A percentile compares a stretch with the other conserved stretches of the same genome.
Evolutionary conservation across 2,329 filamentous ascomycete genomes (phyloP).

Genomic region (Fusarium vanettenii): DNA sequence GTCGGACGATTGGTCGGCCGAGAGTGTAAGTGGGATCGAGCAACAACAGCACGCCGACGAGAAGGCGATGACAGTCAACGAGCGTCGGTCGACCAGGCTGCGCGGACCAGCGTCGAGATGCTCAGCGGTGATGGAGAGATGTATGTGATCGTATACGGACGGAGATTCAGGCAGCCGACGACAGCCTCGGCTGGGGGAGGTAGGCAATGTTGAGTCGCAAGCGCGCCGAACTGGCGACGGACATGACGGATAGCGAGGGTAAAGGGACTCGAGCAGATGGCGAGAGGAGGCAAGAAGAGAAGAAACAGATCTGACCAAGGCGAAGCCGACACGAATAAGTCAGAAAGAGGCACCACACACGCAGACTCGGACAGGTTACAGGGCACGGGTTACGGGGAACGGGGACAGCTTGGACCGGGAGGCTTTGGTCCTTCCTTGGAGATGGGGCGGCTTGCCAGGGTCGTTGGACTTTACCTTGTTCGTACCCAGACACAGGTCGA

Average conservation of each 20-base stretch:
- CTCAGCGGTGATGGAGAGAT: slow-evolving; percentile 19
- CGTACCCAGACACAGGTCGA: slow-evolving; percentile 23
- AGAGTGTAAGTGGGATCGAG: slow-evolving; percentile 9
- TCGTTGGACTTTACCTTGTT: slow-evolving; percentile 37
- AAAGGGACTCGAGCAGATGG: slow-evolving; percentile 9
- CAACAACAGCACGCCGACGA: slow-evolving; percentile 7
- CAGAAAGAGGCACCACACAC: slow-evolving; percentile 24
- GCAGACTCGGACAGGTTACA: slow-evolving; percentile 33
- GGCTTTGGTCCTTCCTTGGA: slow-evolving; percentile 29
- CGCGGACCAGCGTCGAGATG: slow-evolving; percentile 14
- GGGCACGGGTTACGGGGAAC: slow-evolving; percentile 35
- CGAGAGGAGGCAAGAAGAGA: slow-evolving; percentile 23
- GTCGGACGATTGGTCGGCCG: slow-evolving; percentile 5
- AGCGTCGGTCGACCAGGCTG: slow-evolving; percentile 14
- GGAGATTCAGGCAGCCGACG: slow-evolving; percentile 31
- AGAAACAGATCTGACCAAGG: slow-evolving; percentile 29
- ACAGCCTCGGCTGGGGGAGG: slow-evolving; percentile 34
- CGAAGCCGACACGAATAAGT: slow-evolving; percentile 32
- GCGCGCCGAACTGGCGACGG: slow-evolving; percentile 39
- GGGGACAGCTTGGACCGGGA: slow-evolving; percentile 35
- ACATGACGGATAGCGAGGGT: slow-evolving; percentile 40
- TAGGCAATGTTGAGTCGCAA: slow-evolving; percentile 41
- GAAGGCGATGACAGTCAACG: slow-evolving; percentile 15
- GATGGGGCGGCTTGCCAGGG: slow-evolving; percentile 40
- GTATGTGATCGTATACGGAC: slow-evolving; percentile 13